Evolutionary conservation across 2,329 filamentous ascomycete species (phyloP), one percentile per base, ranked within the genome.

Genomic region (Aureobasidium sp.): DNA sequence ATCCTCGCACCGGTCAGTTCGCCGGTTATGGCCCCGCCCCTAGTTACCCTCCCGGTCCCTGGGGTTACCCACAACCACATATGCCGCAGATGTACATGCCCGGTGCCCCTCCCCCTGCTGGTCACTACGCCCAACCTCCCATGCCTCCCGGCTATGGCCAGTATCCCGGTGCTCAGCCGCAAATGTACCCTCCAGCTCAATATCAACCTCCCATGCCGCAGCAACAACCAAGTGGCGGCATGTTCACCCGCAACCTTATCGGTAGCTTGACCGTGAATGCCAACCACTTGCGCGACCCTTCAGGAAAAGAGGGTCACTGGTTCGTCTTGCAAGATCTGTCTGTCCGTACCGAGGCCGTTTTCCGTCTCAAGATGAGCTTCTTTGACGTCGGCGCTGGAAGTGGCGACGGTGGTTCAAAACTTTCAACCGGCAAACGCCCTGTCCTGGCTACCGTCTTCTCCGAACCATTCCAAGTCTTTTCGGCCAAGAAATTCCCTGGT

Each of bases 401-500:
- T 42, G 27, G 51, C 11, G 42, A 64, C 25, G 53, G 51, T 63
- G 44, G 61, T 60, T 25, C 64, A 62, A 72, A 73, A 67, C 78
- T 95, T 64, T 94, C 91, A 73, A 87, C 84, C 41, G 88, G 87
- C 62, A 87, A 86, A 65, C 89, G 90, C 0, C 90, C 90, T 0
- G 88, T 97, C 14, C 82, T 97, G 20, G 91, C 93, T 0, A 88
- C 87, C 9, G 87, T 86, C 68, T 97, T 93, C 76, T 95, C 90
- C 52, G 89, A 96, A 5, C 82, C 86, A 2, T 97, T 99, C 79
- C 90, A 91, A 60, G 94, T 99, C 34, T 97, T 88, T 76, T 96
- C 90, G 2, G 94, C 94, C 52, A 99, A 99, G 82, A 97, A 97
- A 71, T 99, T 99, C 75, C 94, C 94, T 0, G 94, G 94, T 44